Conservation (phyloP, 2,329 filamentous ascomycete species). For the Penicillium digitatum region DNA sequence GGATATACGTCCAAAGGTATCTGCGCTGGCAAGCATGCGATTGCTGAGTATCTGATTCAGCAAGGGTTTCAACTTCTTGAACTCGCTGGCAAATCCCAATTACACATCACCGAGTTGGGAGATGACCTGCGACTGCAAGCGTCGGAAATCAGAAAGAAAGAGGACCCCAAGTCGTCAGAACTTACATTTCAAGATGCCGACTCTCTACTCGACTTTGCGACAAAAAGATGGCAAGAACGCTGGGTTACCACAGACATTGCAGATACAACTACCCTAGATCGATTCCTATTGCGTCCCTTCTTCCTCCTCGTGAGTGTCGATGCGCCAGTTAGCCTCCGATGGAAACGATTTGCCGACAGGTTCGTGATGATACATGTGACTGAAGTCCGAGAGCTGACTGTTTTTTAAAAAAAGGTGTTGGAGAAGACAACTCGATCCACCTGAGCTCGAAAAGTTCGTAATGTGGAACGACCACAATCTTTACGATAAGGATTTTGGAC, state of each 20-base stretch:
- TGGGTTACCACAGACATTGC: constrained; percentile 85
- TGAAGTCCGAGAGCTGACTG: neutral
- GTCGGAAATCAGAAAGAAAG: constrained; percentile 20
- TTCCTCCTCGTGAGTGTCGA: constrained; percentile 91
- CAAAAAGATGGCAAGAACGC: constrained; percentile 72
- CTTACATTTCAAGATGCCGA: constrained; percentile 59
- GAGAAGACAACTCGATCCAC: constrained; percentile 47
- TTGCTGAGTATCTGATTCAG: constrained; percentile 80
- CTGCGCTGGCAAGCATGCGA: constrained; percentile 86
- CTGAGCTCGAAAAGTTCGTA: constrained; percentile 57
- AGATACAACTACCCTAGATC: constrained; percentile 68
- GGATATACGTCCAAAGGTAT: constrained; percentile 57
- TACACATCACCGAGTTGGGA: constrained; percentile 21
- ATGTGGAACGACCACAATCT: constrained; percentile 68
- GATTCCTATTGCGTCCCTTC: constrained; percentile 75
- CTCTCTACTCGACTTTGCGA: constrained; percentile 77
- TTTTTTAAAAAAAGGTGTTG: constrained; percentile 43
- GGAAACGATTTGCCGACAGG: constrained; percentile 68
- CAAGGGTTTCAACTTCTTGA: constrained; percentile 74
- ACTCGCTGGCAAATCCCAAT: constrained; percentile 45
- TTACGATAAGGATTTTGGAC: constrained; percentile 61
- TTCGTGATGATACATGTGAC: constrained; percentile 18
- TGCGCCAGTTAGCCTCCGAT: constrained; percentile 78
- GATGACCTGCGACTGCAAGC: constrained; percentile 29
- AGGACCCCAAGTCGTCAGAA: constrained; percentile 18